Conservation (phyloP, 2,329 filamentous ascomycete genomes). For the Neoarthrinium moseri region DNA sequence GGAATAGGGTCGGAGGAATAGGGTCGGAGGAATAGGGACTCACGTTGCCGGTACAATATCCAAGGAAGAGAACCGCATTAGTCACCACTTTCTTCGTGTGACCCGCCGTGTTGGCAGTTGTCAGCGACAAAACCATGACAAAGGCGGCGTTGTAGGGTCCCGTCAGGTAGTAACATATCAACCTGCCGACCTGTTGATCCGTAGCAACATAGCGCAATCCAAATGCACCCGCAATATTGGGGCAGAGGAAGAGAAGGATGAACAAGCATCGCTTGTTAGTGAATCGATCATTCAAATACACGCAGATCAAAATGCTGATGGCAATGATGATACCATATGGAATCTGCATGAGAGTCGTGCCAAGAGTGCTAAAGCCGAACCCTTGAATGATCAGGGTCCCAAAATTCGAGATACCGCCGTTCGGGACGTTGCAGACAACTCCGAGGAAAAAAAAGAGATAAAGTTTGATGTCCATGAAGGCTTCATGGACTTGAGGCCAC, state of each 20-base stretch:
- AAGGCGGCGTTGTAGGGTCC: constrained; percentile 55
- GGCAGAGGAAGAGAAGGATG: constrained; percentile 47
- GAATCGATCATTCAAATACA: constrained; percentile 19
- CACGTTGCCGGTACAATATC: constrained; percentile 49
- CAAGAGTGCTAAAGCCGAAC: constrained; percentile 51
- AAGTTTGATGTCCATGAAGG: constrained; percentile 48
- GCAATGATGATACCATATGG: constrained; percentile 30
- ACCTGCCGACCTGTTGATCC: constrained; percentile 41
- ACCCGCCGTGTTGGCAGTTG: constrained; percentile 44
- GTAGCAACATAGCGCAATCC: constrained; percentile 47
- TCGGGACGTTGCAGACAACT: constrained; percentile 48
- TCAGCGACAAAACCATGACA: constrained; percentile 38
- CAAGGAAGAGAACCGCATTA: constrained; percentile 54
- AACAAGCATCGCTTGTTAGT: constrained; percentile 27
- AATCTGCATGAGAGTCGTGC: constrained; percentile 54
- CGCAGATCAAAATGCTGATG: constrained; percentile 17
- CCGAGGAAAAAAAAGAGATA: constrained; percentile 53
- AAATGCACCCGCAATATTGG: constrained; percentile 53
- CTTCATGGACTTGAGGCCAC: constrained; percentile 40
- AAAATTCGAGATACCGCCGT: constrained; percentile 59
- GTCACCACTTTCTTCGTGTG: constrained; percentile 60
- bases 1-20: neutral
- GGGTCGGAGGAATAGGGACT: neutral
- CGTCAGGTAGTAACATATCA: constrained; percentile 55
- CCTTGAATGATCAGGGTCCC: constrained; percentile 58